Evolutionary conservation across 2,329 filamentous ascomycete species (phyloP), one percentile per base, ranked within the genome.

Genomic region (Aspergillus arachidicola): DNA sequence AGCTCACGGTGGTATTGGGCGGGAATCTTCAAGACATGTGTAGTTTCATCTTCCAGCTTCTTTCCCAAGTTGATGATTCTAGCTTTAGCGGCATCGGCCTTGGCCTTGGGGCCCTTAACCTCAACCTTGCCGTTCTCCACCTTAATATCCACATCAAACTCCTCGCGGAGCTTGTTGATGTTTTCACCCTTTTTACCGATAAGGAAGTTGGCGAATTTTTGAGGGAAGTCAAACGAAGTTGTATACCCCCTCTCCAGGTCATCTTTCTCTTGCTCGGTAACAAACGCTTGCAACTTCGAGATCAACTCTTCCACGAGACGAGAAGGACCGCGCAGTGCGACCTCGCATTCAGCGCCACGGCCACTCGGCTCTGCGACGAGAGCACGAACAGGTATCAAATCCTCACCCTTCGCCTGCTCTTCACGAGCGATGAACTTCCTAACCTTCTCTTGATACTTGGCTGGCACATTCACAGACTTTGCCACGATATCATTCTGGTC

Each of bases 91-190:
- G 89, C 88, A 77, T 97, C 93, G 1, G 94, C 93, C 84, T 98
- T 98, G 57, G 93, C 92, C 81, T 96, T 92, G 57, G 95, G 94
- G 30, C 96, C 95, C 83, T 96, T 97, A 71, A 99, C 88, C 79
- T 97, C 93, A 57, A 98, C 93, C 80, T 94, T 94, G 69, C 95
- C 95, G 72, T 97, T 92, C 69, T 96, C 89, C 45, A 98, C 90
- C 79, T 97, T 93, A 66, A 99, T 90, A 63, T 90, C 87, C 54
- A 91, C 88, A 72, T 91, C 89, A 63, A 89, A 89, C 72, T 90
- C 88, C 48, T 91, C 88, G 36, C 88, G 86, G 53, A 90, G 80
- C 71, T 88, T 87, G 74, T 87, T 88, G 76, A 91, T 89, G 75
- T 90, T 90, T 71, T 89, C 87, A 58, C 88, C 88, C 45, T 84